Evolutionary conservation across 1,139 yeast species (phyloP).

Genomic region (Yamadazyma blattariae): DNA sequence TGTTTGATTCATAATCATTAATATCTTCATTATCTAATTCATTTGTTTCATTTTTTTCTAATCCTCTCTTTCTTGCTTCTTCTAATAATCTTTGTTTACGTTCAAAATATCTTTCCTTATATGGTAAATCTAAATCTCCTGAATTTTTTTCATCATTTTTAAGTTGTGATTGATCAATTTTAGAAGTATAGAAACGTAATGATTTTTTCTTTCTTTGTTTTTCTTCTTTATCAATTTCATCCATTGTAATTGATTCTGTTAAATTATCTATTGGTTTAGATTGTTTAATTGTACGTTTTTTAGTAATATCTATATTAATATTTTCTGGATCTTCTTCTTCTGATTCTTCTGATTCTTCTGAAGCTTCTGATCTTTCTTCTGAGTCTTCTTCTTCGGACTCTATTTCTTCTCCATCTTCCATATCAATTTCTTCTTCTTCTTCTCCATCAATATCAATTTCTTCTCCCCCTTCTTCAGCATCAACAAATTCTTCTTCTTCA

Average conservation of each 20-base stretch:
- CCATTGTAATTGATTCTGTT: constrained; percentile 64
- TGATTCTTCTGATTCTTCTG: constrained; percentile 20
- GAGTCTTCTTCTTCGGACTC: constrained; percentile 7
- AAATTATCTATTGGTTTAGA: constrained; percentile 43
- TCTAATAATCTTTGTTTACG: constrained; percentile 83
- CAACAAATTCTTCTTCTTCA: constrained; percentile 4
- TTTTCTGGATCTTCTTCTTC: constrained; percentile 10
- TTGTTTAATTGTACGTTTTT: constrained; percentile 44
- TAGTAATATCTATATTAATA: constrained; percentile 45
- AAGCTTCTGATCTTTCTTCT: constrained; percentile 18
- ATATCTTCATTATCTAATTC: constrained; percentile 52
- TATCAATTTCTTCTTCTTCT: constrained; percentile 10
- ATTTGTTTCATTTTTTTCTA: constrained; percentile 52
- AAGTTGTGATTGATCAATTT: constrained; percentile 80
- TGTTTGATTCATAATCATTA: constrained; percentile 47
- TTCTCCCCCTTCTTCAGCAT: constrained; percentile 12
- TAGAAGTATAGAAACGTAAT: constrained; percentile 92
- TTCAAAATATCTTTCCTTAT: constrained; percentile 83
- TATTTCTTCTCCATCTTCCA: constrained; percentile 16
- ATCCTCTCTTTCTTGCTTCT: constrained; percentile 86
- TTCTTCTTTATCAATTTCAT: constrained; percentile 78
- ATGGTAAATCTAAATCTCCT: constrained; percentile 94
- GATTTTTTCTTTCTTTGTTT: constrained; percentile 79
- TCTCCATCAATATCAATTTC: constrained; percentile 7
- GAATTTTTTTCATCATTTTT: constrained; percentile 51